phyloP scores from a whole-genome alignment of 768 basidiomycete genomes.

The Hortiboletus flavorubellus region DNA sequence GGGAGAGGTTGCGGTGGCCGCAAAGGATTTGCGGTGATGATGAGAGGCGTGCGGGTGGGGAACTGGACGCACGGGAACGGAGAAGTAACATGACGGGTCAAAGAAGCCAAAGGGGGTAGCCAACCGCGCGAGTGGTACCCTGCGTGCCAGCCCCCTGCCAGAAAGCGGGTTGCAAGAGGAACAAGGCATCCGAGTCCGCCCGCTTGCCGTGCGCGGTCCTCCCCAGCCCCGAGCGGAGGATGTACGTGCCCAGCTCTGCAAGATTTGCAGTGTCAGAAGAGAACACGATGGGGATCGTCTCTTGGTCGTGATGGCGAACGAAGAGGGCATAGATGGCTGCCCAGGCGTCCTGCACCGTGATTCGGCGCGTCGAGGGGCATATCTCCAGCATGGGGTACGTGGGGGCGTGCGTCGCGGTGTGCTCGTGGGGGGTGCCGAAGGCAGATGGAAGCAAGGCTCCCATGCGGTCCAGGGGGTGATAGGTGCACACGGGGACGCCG shows the following conservation, averaged over 20 bases:
- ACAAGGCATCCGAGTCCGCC: constrained; percentile 17
- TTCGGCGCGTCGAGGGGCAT: neutral
- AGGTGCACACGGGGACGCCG: constrained; percentile 10
- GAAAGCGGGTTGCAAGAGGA: constrained; percentile 42
- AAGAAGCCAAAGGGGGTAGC: constrained; percentile 32
- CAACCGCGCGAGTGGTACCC: constrained; percentile 31
- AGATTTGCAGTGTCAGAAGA: constrained; percentile 27
- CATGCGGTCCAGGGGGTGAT: constrained; percentile 6
- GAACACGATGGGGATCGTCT: constrained; percentile 40
- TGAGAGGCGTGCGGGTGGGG: constrained; percentile 44
- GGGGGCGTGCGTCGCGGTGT: constrained; percentile 18
- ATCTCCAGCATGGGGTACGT: constrained; percentile 20
- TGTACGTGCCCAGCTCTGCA: constrained; percentile 35
- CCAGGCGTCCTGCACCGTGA: constrained; percentile 38
- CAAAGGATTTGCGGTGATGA: constrained; percentile 51
- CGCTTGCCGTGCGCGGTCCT: constrained; percentile 3
- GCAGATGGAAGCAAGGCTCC: constrained; percentile 15
- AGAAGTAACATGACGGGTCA: constrained; percentile 17
- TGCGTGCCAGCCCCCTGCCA: constrained; percentile 50
- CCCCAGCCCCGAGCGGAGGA: constrained; percentile 38
- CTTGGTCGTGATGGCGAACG: constrained; percentile 36
- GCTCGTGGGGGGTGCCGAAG: constrained; percentile 19
- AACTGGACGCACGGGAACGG: constrained; percentile 37
- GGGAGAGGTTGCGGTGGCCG: constrained; percentile 44
- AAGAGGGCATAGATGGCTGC: constrained; percentile 41